Conservation (phyloP, 1,139 yeast genomes). For the Saccharomyces hybrid region DNA sequence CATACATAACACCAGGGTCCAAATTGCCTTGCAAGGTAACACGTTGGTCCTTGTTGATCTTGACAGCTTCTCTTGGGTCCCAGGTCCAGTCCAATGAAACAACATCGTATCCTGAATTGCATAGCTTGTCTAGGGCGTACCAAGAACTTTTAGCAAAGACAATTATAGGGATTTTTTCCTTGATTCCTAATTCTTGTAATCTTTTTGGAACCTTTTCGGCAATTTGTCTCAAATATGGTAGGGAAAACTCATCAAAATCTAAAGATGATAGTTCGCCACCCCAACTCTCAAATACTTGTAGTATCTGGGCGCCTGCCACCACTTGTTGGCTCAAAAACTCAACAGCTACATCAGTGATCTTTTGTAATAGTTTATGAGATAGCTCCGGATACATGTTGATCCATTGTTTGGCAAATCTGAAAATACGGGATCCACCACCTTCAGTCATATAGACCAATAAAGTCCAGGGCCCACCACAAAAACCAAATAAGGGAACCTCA, state of each 20-base stretch:
- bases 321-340: constrained; percentile 93
- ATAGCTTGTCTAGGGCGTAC: constrained; percentile 86
- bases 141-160: constrained; percentile 95
- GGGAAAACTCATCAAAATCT: constrained; percentile 79
- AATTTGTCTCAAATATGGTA: constrained; percentile 80
- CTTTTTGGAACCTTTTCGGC: constrained; percentile 60
- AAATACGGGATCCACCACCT: constrained; percentile 92
- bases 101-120: constrained; percentile 76
- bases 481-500: constrained; percentile 88
- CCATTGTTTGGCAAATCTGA: constrained; percentile 90
- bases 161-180: constrained; percentile 73
- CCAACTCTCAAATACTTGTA: constrained; percentile 96
- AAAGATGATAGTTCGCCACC: constrained; percentile 92
- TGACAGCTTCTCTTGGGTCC: constrained; percentile 79
- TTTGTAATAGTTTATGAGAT: constrained; percentile 63
- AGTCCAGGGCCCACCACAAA: constrained; percentile 98
- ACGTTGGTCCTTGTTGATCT: constrained; percentile 66
- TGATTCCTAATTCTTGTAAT: constrained; percentile 61
- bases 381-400: constrained; percentile 69
- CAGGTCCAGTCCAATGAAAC: constrained; percentile 91
- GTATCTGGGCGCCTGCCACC: constrained; percentile 95
- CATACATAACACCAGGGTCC: constrained; percentile 93
- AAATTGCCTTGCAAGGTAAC: constrained; percentile 89
- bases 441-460: constrained; percentile 93
- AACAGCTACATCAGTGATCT: constrained; percentile 79